Base-by-base conservation (phyloP, 2,329 filamentous ascomycete species). In the Ascochyta lentis region DNA sequence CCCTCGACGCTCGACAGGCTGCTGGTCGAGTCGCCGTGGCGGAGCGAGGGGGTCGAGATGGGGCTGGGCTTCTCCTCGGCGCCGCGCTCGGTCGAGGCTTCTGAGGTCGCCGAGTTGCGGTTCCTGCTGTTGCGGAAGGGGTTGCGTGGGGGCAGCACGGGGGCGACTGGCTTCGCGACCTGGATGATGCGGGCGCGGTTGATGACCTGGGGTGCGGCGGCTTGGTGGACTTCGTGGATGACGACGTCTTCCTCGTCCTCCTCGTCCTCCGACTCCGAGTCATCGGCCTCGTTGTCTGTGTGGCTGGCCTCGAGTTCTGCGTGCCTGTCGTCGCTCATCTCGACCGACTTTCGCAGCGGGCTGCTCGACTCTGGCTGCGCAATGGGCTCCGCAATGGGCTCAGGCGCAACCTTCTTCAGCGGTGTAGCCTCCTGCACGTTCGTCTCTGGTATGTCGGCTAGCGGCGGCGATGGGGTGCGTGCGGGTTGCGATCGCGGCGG, bases 121-220 rank as follows among this genome's bases (percentile, higher is more conserved):
- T 70, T 75, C 31, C 80, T 76, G 23, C 74, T 64, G 49, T 70
- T 75, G 37, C 80, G 77, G 56, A 87, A 87, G 1, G 91, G 89
- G 69, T 90, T 96, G 43, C 92, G 83, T 3, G 86, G 83, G 1
- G 93, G 93, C 12, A 96, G 83, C 8, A 90, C 87, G 1, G 93
- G 92, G 1, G 91, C 86, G 1, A 88, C 77, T 33, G 92, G 85
- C 77, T 94, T 96, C 12, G 90, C 87, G 55, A 97, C 96, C 41
- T 86, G 92, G 26, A 97, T 91, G 46, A 97, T 80, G 46, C 89
- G 89, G 23, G 92, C 91, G 69, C 90, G 89, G 35, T 86, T 89
- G 53, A 92, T 86, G 51, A 86, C 83, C 49, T 89, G 86, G 1
- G 89, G 86, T 2, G 84, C 83, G 43, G 86, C 79, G 39, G 85